phyloP scores from a whole-genome alignment of 2,329 filamentous ascomycete species.

The Dactylellina drechsleri region DNA sequence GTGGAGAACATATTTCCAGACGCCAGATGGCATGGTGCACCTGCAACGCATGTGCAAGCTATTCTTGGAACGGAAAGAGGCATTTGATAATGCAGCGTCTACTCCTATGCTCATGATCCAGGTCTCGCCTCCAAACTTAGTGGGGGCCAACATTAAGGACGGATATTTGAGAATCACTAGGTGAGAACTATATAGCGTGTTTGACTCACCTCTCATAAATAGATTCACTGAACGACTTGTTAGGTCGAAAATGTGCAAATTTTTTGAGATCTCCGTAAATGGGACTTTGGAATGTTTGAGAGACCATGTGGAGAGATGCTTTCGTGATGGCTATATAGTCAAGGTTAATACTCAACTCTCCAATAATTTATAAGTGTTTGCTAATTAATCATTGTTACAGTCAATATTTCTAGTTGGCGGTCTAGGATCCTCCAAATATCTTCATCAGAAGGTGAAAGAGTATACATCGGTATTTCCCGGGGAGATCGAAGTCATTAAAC shows the following conservation, averaged over 20 bases:
- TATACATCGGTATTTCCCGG: constrained; percentile 13
- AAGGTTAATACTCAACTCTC: constrained; percentile 20
- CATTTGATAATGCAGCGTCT: constrained; percentile 35
- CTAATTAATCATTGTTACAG: constrained; percentile 2
- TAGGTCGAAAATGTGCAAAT: constrained; percentile 32
- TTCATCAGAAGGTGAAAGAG: constrained; percentile 25
- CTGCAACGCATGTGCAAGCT: constrained; percentile 43
- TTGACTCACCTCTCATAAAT: too few species aligned
- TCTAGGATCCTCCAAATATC: constrained; percentile 43
- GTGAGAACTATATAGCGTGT: constrained; percentile 12
- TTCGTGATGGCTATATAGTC: constrained; percentile 23
- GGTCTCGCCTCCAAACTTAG: constrained; percentile 29
- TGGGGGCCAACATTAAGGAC: constrained; percentile 11
- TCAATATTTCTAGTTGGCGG: constrained; percentile 46
- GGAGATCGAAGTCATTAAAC: constrained; percentile 41
- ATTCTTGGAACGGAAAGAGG: constrained; percentile 45
- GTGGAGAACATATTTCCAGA: constrained; percentile 20
- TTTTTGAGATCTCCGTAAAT: constrained; percentile 27
- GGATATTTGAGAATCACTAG: constrained; percentile 35
- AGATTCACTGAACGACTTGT: neutral
- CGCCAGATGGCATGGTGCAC: constrained; percentile 19
- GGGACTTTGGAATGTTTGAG: constrained; percentile 38
- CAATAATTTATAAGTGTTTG: neutral
- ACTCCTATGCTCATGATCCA: constrained; percentile 32
- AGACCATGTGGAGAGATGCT: constrained; percentile 38